These are phyloP conservation scores for Gentiana macrophylla DNA, from an alignment of 257 asterid genomes.

Conservation along the genomic window DNA sequence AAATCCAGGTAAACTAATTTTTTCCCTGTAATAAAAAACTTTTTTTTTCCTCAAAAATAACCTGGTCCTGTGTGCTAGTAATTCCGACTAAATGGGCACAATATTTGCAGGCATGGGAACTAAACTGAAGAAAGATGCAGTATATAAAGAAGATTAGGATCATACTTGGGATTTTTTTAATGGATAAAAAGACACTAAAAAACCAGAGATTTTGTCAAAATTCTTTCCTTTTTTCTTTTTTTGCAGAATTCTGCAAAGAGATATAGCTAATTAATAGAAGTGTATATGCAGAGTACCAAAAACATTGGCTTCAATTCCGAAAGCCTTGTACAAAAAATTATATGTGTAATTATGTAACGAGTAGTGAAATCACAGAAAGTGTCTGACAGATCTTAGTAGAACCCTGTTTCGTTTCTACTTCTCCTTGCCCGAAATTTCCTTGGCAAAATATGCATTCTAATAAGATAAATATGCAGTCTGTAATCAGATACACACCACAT, in stretches of 20 bases:
- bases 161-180: background rate
- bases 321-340: no score
- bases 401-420: no score
- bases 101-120: conserved; percentile 51
- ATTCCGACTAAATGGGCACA: background rate
- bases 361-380: no score
- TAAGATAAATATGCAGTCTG: no score
- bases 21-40: background rate
- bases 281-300: no score
- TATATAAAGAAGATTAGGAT: background rate
- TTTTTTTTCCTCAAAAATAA: background rate
- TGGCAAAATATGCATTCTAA: no score
- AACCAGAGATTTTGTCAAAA: background rate
- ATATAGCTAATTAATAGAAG: conserved; percentile 1
- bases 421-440: no score
- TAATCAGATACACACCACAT: no score
- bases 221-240: conserved; percentile 3
- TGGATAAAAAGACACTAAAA: background rate
- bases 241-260: background rate
- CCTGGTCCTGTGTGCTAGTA: background rate
- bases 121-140: conserved; percentile 31
- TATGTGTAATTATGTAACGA: no score
- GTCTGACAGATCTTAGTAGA: no score
- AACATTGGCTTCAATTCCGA: no score
- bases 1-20: conserved; percentile 45